Evolutionary conservation across 306 rosid genomes (phyloP).

Genomic region (Vigna radiata): DNA sequence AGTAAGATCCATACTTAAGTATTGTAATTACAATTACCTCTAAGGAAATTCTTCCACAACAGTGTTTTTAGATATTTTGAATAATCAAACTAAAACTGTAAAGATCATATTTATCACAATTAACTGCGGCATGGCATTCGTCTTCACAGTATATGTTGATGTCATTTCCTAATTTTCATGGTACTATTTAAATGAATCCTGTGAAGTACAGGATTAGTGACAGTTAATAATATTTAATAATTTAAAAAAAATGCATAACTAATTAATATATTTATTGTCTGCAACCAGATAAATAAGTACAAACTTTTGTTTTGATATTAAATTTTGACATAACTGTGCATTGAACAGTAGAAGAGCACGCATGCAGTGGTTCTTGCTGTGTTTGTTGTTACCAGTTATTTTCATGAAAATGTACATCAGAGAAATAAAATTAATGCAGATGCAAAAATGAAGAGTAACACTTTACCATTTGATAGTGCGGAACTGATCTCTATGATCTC

Average conservation of each 20-base stretch:
- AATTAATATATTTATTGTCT: not conserved
- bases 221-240: not conserved
- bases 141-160: not conserved
- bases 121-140: not conserved
- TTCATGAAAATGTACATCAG: not conserved
- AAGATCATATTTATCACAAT: too few species aligned
- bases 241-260: not conserved
- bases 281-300: too few species aligned
- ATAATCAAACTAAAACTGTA: not conserved
- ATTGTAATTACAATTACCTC: not conserved
- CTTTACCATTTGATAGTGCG: constrained; percentile 42
- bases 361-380: not conserved
- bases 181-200: not conserved
- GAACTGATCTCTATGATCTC: constrained; percentile 36
- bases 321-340: not conserved
- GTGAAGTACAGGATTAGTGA: too few species aligned
- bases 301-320: not conserved
- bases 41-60: not conserved
- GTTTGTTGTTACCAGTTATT: not conserved
- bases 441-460: constrained; percentile 9
- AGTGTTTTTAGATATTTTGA: not conserved
- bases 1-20: not conserved
- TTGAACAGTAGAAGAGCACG: not conserved
- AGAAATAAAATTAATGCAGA: not conserved
- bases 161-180: not conserved